Conservation (phyloP, 768 basidiomycete species). For the Leccinum truebloodii region DNA sequence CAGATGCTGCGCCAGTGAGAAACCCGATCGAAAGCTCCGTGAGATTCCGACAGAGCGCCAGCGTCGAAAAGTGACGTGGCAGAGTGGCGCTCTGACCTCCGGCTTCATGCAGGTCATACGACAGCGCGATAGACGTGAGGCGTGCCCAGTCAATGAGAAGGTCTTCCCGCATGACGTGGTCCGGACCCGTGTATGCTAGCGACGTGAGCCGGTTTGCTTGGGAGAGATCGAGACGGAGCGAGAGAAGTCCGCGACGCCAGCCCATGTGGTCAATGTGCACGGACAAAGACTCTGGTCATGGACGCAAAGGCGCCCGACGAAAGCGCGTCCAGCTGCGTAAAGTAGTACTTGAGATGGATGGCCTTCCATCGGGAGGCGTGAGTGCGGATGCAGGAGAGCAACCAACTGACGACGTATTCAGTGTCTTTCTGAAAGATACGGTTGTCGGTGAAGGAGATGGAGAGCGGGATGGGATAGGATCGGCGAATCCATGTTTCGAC, state of each 20-base stretch:
- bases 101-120: conserved; percentile 27
- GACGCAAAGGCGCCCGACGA: conserved; percentile 25
- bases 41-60: conserved; percentile 22
- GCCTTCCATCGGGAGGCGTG: conserved; percentile 27
- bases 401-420: conserved; percentile 18
- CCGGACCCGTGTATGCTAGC: conserved; percentile 28
- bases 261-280: conserved; percentile 31
- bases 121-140: conserved; percentile 26
- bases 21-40: conserved; percentile 25
- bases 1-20: conserved; percentile 13
- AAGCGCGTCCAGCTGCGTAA: conserved; percentile 15
- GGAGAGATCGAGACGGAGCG: conserved; percentile 22
- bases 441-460: conserved; percentile 27
- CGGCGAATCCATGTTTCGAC: conserved; percentile 27
- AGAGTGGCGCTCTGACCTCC: conserved; percentile 25
- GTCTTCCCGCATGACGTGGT: conserved; percentile 22
- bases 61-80: conserved; percentile 18
- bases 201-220: conserved; percentile 20
- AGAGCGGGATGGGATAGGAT: conserved; percentile 24
- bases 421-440: conserved; percentile 29
- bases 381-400: conserved; percentile 19
- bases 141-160: conserved; percentile 24
- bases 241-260: conserved; percentile 24
- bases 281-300: conserved; percentile 20
- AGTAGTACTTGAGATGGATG: conserved; percentile 29